A percentile compares a stretch with the other conserved stretches of the same genome.
These are phyloP conservation scores for Aspergillus arachidicola DNA, from an alignment of 2,329 filamentous ascomycete species.

Conservation along the genomic window DNA sequence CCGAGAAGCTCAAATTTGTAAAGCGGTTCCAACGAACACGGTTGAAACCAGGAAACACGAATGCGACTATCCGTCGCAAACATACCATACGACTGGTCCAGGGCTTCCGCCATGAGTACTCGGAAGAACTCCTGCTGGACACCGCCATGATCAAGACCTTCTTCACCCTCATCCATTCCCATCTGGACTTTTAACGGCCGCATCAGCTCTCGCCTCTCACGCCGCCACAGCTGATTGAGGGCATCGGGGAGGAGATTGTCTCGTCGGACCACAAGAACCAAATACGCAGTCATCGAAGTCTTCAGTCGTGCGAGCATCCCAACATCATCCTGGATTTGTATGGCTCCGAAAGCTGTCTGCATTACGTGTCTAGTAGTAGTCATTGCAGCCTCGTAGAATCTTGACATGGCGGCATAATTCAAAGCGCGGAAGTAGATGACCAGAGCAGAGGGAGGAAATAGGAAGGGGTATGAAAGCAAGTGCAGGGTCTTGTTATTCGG, in stretches of 20 bases:
- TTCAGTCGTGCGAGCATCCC: conserved; percentile 66
- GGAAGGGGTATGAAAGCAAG: conserved; percentile 76
- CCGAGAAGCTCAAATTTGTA: conserved; percentile 93
- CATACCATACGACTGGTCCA: conserved; percentile 73
- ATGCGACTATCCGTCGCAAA: conserved; percentile 79
- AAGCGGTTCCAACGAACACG: conserved; percentile 75
- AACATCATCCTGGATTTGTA: conserved; percentile 58
- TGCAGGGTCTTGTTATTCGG: conserved; percentile 68
- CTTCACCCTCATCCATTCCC: conserved; percentile 78
- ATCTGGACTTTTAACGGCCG: conserved; percentile 87
- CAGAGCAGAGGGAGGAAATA: conserved; percentile 73
- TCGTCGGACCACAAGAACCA: conserved; percentile 70
- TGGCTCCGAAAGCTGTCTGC: conserved; percentile 47
- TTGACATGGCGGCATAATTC: conserved; percentile 85
- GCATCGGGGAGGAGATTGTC: conserved; percentile 70
- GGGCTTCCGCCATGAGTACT: conserved; percentile 75
- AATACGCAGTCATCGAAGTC: conserved; percentile 69
- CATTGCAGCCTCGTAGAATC: conserved; percentile 70
- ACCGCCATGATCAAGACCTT: conserved; percentile 90
- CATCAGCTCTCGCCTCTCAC: conserved; percentile 78
- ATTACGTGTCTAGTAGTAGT: conserved; percentile 49
- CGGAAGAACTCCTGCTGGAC: conserved; percentile 97
- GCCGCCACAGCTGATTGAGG: conserved; percentile 86
- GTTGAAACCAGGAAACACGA: conserved; percentile 84
- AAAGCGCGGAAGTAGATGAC: conserved; percentile 85